These are phyloP conservation scores for Dryadomyces quercivorus DNA, from an alignment of 2,329 filamentous ascomycete species.

Conservation along the genomic window DNA sequence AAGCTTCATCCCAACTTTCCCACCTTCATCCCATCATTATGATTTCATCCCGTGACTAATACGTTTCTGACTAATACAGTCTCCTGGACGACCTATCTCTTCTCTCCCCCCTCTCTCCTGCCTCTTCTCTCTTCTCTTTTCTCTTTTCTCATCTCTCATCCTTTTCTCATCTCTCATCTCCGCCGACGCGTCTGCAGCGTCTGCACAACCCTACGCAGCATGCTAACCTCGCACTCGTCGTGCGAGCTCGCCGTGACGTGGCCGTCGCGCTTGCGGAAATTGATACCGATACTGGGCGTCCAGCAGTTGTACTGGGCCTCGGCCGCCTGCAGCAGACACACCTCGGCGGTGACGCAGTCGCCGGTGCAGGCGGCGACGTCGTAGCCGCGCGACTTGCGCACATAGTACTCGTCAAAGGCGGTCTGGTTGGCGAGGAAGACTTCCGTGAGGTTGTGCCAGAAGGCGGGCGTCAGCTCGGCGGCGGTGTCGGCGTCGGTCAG, in stretches of 20 bases:
- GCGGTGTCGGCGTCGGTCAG: constrained; percentile 15
- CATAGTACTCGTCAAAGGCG: constrained; percentile 23
- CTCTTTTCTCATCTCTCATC: background rate
- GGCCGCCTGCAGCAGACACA: constrained; percentile 24
- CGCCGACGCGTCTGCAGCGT: background rate
- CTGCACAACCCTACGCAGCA: background rate
- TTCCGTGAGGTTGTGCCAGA: constrained; percentile 28
- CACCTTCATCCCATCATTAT: too few relatives aligned
- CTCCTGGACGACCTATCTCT: too few relatives aligned
- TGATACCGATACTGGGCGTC: constrained; percentile 1
- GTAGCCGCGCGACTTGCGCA: constrained; percentile 21
- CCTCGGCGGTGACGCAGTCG: constrained; percentile 20
- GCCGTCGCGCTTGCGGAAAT: background rate
- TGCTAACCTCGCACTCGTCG: constrained; percentile 3
- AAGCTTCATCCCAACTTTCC: too few relatives aligned
- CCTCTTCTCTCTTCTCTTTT: background rate
- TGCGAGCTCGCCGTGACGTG: background rate
- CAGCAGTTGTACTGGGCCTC: constrained; percentile 25
- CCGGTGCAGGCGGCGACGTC: constrained; percentile 18
- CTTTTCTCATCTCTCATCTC: background rate
- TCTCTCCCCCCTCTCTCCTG: too few relatives aligned
- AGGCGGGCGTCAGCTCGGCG: constrained; percentile 32
- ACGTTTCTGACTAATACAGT: too few relatives aligned
- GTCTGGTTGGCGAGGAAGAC: constrained; percentile 20
- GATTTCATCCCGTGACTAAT: too few relatives aligned